These are phyloP conservation scores for Periconia macrospinosa DNA, from an alignment of 2,329 filamentous ascomycete species.

Conservation along the genomic window DNA sequence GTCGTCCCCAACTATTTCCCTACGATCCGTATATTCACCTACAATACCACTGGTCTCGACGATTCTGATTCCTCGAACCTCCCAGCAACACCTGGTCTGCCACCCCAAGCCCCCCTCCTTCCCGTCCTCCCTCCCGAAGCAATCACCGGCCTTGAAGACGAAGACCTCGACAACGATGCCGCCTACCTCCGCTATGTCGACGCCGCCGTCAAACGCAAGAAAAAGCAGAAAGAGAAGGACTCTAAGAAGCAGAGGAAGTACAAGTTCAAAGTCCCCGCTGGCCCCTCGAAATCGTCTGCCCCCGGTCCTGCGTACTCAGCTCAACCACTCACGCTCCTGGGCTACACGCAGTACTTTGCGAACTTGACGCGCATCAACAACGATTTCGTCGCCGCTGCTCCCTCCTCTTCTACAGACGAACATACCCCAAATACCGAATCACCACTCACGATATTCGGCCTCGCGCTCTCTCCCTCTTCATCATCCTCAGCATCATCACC, in stretches of 20 bases:
- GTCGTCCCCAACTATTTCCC: conserved; percentile 93
- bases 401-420: background rate
- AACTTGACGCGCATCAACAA: conserved; percentile 93
- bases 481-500: too few relatives aligned
- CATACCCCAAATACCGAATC: background rate
- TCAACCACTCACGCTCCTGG: conserved; percentile 75
- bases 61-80: conserved; percentile 28
- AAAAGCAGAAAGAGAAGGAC: conserved; percentile 21
- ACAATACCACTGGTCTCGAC: conserved; percentile 83
- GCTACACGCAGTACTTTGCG: conserved; percentile 89
- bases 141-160: conserved; percentile 1
- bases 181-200: conserved; percentile 46
- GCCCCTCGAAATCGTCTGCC: conserved; percentile 70
- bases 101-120: background rate
- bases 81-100: background rate
- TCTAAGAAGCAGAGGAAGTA: conserved; percentile 40
- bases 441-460: conserved; percentile 24
- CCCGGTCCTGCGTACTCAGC: conserved; percentile 90
- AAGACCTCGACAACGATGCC: conserved; percentile 23
- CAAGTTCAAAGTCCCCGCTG: conserved; percentile 61
- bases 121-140: background rate
- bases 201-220: conserved; percentile 50
- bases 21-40: conserved; percentile 85
- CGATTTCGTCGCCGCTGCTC: conserved; percentile 49
- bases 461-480: conserved; percentile 28